A percentile compares a stretch with the other conserved stretches of the same genome.
These are phyloP conservation scores for Paraphoma chrysanthemicola DNA, from an alignment of 2,329 filamentous ascomycete genomes.

Conservation along the genomic window DNA sequence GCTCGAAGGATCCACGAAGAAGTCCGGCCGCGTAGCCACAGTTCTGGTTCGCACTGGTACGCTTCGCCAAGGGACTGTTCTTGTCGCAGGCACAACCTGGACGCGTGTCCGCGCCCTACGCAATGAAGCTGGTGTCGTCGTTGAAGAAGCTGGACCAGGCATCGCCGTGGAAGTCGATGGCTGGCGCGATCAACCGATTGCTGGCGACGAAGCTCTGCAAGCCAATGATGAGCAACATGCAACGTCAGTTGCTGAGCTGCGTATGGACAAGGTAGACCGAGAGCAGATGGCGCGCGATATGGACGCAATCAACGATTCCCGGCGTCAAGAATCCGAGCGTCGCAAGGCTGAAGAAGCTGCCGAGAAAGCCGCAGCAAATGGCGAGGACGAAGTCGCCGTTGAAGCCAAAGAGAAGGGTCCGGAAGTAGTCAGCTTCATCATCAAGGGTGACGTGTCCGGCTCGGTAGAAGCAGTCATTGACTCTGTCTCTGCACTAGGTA, in stretches of 20 bases:
- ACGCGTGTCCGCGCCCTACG: conserved; percentile 82
- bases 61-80: conserved; percentile 76
- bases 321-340: conserved; percentile 64
- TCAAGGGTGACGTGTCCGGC: conserved; percentile 93
- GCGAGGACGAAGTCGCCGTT: conserved; percentile 39
- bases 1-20: conserved; percentile 88
- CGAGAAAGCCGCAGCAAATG: conserved; percentile 33
- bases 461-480: conserved; percentile 90
- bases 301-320: conserved; percentile 76
- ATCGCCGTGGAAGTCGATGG: conserved; percentile 92
- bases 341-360: conserved; percentile 64
- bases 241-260: conserved; percentile 77
- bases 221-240: conserved; percentile 80
- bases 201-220: conserved; percentile 87
- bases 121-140: conserved; percentile 79
- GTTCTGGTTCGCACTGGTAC: conserved; percentile 89
- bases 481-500: conserved; percentile 79
- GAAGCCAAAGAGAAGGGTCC: conserved; percentile 52
- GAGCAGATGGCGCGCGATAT: conserved; percentile 71
- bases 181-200: conserved; percentile 87
- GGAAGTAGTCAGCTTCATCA: conserved; percentile 75
- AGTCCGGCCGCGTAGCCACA: conserved; percentile 83
- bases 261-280: conserved; percentile 73
- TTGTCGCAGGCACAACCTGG: conserved; percentile 90
- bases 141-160: conserved; percentile 80